These are phyloP conservation scores for Chalaropsis thielavioides DNA, from an alignment of 2,329 filamentous ascomycete genomes.

Conservation along the genomic window DNA sequence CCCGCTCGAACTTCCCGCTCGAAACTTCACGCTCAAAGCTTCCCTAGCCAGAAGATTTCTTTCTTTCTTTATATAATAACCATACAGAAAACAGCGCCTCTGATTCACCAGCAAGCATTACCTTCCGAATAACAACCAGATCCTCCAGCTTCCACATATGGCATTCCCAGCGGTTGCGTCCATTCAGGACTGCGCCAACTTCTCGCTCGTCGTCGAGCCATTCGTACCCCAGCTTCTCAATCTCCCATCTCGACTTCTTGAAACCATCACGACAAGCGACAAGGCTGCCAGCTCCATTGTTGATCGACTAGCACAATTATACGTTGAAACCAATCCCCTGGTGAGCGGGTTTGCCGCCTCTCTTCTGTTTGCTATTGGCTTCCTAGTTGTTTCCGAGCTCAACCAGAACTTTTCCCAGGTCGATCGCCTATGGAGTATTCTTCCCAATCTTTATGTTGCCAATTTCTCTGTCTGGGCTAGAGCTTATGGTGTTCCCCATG, in stretches of 20 bases:
- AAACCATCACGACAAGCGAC: slow-evolving; percentile 40
- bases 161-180: slow-evolving; percentile 56
- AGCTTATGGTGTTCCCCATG: slow-evolving; percentile 53
- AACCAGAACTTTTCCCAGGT: slow-evolving; percentile 97
- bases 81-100: background rate
- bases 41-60: background rate
- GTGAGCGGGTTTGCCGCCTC: slow-evolving; percentile 60
- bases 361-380: slow-evolving; percentile 53
- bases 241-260: slow-evolving; percentile 50
- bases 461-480: slow-evolving; percentile 79
- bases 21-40: background rate
- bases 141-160: slow-evolving; percentile 31
- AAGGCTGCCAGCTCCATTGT: background rate
- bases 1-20: too few relatives aligned
- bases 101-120: background rate
- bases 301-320: slow-evolving; percentile 35
- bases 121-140: too few relatives aligned
- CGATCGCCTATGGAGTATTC: slow-evolving; percentile 78
- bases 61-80: background rate
- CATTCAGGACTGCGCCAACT: slow-evolving; percentile 63
- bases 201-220: slow-evolving; percentile 57
- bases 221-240: slow-evolving; percentile 56
- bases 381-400: slow-evolving; percentile 64
- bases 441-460: slow-evolving; percentile 73
- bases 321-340: slow-evolving; percentile 74